Percentiles rank a stretch among this genome's conserved stretches.
These are phyloP conservation scores for Citrus mangshanensis DNA, from an alignment of 345 rosid genomes.

Conservation along the genomic window DNA sequence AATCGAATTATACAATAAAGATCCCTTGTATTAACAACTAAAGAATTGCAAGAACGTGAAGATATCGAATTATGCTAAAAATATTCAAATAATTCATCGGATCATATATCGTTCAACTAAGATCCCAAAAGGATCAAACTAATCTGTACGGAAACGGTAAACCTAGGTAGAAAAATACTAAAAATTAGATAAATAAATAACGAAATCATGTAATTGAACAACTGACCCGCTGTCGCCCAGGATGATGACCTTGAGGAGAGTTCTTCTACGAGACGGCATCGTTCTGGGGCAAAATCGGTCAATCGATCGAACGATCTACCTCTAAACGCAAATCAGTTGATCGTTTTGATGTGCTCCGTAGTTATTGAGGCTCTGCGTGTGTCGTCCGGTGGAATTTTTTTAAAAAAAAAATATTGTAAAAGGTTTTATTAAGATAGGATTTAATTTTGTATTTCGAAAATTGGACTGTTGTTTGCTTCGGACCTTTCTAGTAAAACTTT, in stretches of 20 bases:
- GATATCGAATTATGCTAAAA: not conserved
- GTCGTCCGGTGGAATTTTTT: too few relatives aligned
- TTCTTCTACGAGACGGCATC: constrained; percentile 92
- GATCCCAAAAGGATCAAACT: constrained; percentile 11
- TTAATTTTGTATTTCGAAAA: too few relatives aligned
- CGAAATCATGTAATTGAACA: not conserved
- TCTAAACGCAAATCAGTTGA: not conserved
- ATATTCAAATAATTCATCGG: not conserved
- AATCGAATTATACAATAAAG: not conserved
- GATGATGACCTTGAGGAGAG: constrained; percentile 93
- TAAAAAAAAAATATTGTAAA: too few relatives aligned
- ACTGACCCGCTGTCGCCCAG: constrained; percentile 97
- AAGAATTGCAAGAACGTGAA: too few relatives aligned
- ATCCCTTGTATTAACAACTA: too few relatives aligned
- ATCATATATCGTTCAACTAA: not conserved
- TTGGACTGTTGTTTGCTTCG: not conserved
- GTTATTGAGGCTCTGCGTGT: too few relatives aligned
- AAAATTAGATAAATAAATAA: not conserved
- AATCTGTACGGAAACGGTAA: constrained; percentile 10
- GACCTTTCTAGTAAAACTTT: constrained; percentile 3
- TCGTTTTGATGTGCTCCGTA: not conserved
- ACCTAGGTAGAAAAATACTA: not conserved
- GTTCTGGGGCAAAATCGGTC: constrained; percentile 10
- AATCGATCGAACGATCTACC: constrained; percentile 3
- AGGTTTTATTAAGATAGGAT: too few relatives aligned